phyloP scores from a whole-genome alignment of 2,329 filamentous ascomycete genomes.

The Claviceps cyperi region DNA sequence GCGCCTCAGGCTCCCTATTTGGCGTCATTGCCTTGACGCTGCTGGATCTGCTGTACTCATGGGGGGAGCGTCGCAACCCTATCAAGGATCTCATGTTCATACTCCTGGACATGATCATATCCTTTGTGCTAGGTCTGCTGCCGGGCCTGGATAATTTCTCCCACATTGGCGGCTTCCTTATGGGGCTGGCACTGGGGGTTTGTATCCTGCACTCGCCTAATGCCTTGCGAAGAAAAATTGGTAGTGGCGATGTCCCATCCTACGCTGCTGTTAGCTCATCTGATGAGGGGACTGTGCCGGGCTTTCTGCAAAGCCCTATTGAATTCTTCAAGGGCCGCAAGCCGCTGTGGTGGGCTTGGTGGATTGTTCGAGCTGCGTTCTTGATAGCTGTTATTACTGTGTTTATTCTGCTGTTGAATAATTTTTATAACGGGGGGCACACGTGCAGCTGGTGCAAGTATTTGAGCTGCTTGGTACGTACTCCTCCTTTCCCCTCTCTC shows the following conservation, averaged over 20 bases:
- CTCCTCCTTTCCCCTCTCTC: too few species aligned
- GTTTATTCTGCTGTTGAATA: slow-evolving; percentile 75
- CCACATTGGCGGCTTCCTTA: slow-evolving; percentile 90
- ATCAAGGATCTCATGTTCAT: slow-evolving; percentile 80
- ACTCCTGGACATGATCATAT: slow-evolving; percentile 69
- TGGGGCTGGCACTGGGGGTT: slow-evolving; percentile 76
- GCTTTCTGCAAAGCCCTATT: slow-evolving; percentile 46
- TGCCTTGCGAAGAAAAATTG: slow-evolving; percentile 58
- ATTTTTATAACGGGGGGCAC: slow-evolving; percentile 72
- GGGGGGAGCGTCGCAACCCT: slow-evolving; percentile 64
- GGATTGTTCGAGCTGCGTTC: slow-evolving; percentile 67
- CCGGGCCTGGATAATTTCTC: slow-evolving; percentile 94
- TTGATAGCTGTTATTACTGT: slow-evolving; percentile 69
- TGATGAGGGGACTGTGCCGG: slow-evolving; percentile 30
- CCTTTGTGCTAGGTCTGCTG: slow-evolving; percentile 81
- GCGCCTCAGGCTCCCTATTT: slow-evolving; percentile 81
- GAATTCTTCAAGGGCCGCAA: slow-evolving; percentile 88
- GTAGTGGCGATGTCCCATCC: slow-evolving; percentile 42
- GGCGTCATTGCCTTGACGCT: slow-evolving; percentile 80
- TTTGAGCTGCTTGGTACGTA: slow-evolving; percentile 73
- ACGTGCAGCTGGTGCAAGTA: slow-evolving; percentile 91
- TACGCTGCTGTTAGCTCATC: slow-evolving; percentile 53
- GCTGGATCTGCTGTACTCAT: slow-evolving; percentile 85
- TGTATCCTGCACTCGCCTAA: slow-evolving; percentile 83
- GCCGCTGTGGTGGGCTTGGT: slow-evolving; percentile 95